A percentile compares a stretch with the other conserved stretches of the same genome.
Evolutionary conservation across 169 alveolate genomes (phyloP).

Genomic region (Cryptosporidium sp.): DNA sequence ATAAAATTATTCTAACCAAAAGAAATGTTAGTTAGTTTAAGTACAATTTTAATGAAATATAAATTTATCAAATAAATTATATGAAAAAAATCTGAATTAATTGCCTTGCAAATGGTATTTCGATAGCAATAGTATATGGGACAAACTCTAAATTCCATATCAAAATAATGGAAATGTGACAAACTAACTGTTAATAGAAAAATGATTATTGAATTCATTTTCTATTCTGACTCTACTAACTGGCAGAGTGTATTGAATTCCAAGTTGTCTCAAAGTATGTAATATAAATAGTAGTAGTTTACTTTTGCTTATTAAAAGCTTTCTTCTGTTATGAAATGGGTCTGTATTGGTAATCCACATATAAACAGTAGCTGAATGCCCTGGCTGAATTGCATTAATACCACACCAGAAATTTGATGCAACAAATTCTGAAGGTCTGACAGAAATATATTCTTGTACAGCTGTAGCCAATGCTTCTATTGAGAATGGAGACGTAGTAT

Average conservation of each 20-base stretch:
- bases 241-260: slow-evolving; percentile 75
- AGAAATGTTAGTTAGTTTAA: too few relatives aligned
- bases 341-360: slow-evolving; percentile 76
- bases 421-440: slow-evolving; percentile 88
- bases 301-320: slow-evolving; percentile 61
- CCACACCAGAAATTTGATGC: slow-evolving; percentile 82
- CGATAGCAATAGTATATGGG: background rate
- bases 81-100: background rate
- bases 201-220: slow-evolving; percentile 16
- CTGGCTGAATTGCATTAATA: slow-evolving; percentile 85
- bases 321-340: slow-evolving; percentile 72
- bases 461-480: slow-evolving; percentile 83
- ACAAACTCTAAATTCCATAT: background rate
- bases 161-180: background rate
- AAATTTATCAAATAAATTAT: too few relatives aligned
- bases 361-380: slow-evolving; percentile 79
- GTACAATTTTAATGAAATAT: background rate
- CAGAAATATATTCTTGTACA: slow-evolving; percentile 82
- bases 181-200: slow-evolving; percentile 7
- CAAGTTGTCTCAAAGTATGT: slow-evolving; percentile 67
- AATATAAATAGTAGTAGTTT: slow-evolving; percentile 49
- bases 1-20: too few relatives aligned
- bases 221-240: slow-evolving; percentile 65
- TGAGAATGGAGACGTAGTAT: slow-evolving; percentile 85
- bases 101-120: background rate